Conservation (phyloP, 352 stramenopile genomes). For the Phytophthora meadii region DNA sequence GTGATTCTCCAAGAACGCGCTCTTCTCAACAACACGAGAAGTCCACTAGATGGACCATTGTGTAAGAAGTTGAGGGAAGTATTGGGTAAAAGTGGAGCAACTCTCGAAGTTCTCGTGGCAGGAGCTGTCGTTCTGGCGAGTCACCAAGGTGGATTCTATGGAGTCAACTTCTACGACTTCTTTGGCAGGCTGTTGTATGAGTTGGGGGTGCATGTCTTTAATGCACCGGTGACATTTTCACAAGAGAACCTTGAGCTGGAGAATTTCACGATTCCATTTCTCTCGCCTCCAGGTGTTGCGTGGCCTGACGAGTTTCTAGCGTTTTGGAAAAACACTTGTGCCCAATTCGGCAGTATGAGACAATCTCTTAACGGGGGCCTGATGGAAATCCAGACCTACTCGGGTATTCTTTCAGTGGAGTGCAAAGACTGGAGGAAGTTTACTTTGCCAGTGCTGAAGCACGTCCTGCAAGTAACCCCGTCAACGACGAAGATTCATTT, state of each 20-base stretch:
- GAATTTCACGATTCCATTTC: not conserved
- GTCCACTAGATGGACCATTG: not conserved
- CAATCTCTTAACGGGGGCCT: too few relatives aligned
- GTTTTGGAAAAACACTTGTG: not conserved
- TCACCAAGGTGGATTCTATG: not conserved
- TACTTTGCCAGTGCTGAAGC: too few relatives aligned
- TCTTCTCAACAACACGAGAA: too few relatives aligned
- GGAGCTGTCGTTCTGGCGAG: not conserved
- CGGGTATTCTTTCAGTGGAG: too few relatives aligned
- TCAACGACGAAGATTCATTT: too few relatives aligned
- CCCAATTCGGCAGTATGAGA: too few relatives aligned
- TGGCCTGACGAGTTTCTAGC: not conserved
- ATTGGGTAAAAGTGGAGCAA: not conserved
- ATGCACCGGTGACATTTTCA: too few relatives aligned
- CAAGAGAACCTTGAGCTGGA: not conserved
- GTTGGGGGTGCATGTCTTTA: not conserved
- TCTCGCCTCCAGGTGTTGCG: not conserved
- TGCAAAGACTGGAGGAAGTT: too few relatives aligned
- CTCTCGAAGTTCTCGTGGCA: not conserved
- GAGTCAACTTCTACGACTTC: not conserved
- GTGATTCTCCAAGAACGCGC: too few relatives aligned
- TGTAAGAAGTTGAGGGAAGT: not conserved
- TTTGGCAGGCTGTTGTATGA: not conserved
- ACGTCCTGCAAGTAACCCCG: too few relatives aligned
- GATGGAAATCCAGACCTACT: too few relatives aligned